phyloP scores from a whole-genome alignment of 2,329 filamentous ascomycete species.

The Beauveria australis region DNA sequence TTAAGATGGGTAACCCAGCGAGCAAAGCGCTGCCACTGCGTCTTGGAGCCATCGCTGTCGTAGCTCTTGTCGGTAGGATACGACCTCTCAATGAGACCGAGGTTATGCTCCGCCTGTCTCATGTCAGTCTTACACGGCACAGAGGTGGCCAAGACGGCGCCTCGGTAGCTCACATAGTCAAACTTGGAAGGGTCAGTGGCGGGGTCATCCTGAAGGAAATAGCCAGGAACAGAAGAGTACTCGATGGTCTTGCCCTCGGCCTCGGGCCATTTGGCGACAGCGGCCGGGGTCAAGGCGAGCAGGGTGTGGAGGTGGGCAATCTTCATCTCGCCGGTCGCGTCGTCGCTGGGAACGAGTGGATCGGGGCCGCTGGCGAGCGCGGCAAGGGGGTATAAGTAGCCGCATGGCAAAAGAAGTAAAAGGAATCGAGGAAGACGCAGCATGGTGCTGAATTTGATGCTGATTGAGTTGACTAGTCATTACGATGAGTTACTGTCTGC shows the following conservation, averaged over 20 bases:
- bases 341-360: background rate
- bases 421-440: background rate
- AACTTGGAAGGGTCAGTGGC: slow-evolving; percentile 48
- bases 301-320: slow-evolving; percentile 20
- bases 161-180: slow-evolving; percentile 49
- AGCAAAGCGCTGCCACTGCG: slow-evolving; percentile 58
- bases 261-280: slow-evolving; percentile 23
- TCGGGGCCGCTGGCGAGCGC: background rate
- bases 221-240: slow-evolving; percentile 52
- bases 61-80: slow-evolving; percentile 47
- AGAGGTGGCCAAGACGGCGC: background rate
- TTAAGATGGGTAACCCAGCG: slow-evolving; percentile 50
- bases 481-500: background rate
- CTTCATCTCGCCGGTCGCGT: slow-evolving; percentile 22
- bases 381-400: background rate
- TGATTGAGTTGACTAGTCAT: background rate
- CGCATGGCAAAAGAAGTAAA: background rate
- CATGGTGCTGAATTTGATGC: background rate
- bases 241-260: slow-evolving; percentile 37
- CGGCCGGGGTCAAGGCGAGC: slow-evolving; percentile 21
- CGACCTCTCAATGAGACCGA: slow-evolving; percentile 55
- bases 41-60: slow-evolving; percentile 33
- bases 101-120: slow-evolving; percentile 48
- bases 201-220: slow-evolving; percentile 56
- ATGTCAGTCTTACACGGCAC: background rate